Evolutionary conservation across 805 yeast species (phyloP).

Genomic region (Cyberlindnera xylosilytica): DNA sequence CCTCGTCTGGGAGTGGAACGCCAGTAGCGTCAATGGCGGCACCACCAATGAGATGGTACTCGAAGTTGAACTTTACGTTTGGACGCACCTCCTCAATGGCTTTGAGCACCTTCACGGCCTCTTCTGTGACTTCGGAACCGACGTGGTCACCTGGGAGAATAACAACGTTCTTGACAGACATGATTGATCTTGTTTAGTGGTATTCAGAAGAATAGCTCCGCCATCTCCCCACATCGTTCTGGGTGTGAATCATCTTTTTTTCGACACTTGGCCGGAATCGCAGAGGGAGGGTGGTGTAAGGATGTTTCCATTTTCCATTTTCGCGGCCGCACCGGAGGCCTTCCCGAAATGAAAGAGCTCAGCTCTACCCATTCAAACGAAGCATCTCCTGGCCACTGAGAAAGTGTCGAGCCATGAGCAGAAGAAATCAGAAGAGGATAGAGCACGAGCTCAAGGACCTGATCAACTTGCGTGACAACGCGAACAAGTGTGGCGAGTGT

Average conservation of each 20-base stretch:
- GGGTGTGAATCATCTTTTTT: too few relatives aligned
- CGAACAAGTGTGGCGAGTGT: conserved; percentile 80
- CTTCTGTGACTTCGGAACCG: conserved; percentile 85
- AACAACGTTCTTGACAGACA: conserved; percentile 76
- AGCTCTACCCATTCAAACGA: too few relatives aligned
- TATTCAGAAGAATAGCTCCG: too few relatives aligned
- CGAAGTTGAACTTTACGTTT: conserved; percentile 64
- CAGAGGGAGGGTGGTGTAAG: too few relatives aligned
- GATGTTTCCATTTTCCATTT: too few relatives aligned
- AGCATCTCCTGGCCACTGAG: too few relatives aligned
- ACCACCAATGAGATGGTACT: conserved; percentile 91
- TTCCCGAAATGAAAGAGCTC: too few relatives aligned
- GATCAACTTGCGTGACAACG: conserved; percentile 55
- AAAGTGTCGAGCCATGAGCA: too few relatives aligned
- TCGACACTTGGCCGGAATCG: too few relatives aligned
- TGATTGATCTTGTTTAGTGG: too few relatives aligned
- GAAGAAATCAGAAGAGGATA: conserved; percentile 36
- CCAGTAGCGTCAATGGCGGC: conserved; percentile 98
- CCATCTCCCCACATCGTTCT: too few relatives aligned
- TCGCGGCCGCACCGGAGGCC: too few relatives aligned
- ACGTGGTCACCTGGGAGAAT: conserved; percentile 96
- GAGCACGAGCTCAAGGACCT: conserved; percentile 56
- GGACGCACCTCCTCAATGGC: conserved; percentile 66
- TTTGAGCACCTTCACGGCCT: conserved; percentile 86
- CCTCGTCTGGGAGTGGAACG: conserved; percentile 79